Evolutionary conservation across 164 flowering plant genomes (phyloP).

Genomic region (Annona squamosa): DNA sequence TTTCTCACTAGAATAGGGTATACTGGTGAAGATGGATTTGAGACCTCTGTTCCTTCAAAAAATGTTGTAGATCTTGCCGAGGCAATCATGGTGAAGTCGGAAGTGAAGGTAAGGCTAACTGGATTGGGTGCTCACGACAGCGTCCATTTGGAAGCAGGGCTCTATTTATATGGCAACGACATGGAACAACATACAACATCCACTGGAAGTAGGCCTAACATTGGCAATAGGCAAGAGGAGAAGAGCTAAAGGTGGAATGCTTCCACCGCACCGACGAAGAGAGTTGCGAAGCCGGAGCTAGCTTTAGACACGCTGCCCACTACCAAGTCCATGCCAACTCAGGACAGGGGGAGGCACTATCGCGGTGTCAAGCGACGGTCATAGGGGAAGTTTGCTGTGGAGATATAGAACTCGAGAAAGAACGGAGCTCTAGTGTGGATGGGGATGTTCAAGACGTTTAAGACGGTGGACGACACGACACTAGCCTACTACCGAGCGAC

Average conservation of each 20-base stretch:
- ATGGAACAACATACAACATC: slow-evolving; percentile 92
- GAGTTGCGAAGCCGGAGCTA: too few species aligned
- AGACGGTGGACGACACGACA: too few species aligned
- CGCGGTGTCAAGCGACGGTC: too few species aligned
- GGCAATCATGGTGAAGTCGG: slow-evolving; percentile 85
- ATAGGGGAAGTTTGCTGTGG: too few species aligned
- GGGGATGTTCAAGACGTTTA: too few species aligned
- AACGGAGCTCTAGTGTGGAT: too few species aligned
- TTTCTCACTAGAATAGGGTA: slow-evolving; percentile 95
- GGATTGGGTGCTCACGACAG: slow-evolving; percentile 98
- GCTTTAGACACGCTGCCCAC: too few species aligned
- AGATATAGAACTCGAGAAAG: too few species aligned
- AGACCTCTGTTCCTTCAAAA: slow-evolving; percentile 92
- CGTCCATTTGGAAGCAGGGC: slow-evolving; percentile 91
- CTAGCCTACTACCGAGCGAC: too few species aligned
- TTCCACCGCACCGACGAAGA: too few species aligned
- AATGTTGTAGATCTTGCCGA: slow-evolving; percentile 82
- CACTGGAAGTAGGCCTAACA: slow-evolving; percentile 91
- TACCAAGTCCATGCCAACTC: too few species aligned
- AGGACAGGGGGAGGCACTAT: too few species aligned
- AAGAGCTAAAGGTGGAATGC: slow-evolving; percentile 71
- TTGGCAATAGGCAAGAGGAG: slow-evolving; percentile 98
- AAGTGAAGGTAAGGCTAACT: slow-evolving; percentile 83
- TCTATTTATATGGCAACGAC: slow-evolving; percentile 92
- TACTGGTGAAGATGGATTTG: slow-evolving; percentile 99